These are phyloP conservation scores for Candida maris DNA, from an alignment of 805 yeast genomes.

Conservation along the genomic window DNA sequence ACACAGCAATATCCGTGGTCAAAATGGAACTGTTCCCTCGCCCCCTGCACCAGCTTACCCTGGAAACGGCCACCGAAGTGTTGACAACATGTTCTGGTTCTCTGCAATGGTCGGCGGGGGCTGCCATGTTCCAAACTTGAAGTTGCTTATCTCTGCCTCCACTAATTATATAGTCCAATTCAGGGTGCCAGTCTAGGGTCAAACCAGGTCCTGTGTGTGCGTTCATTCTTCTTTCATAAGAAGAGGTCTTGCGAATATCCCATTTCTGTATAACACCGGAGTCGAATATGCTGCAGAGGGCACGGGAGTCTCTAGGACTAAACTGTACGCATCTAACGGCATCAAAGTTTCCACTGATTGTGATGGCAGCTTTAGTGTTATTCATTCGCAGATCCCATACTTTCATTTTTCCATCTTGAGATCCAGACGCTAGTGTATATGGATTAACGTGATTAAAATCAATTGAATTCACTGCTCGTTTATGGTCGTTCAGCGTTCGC, in stretches of 20 bases:
- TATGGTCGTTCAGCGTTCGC: constrained; percentile 37
- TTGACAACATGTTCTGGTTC: constrained; percentile 68
- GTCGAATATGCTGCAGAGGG: constrained; percentile 79
- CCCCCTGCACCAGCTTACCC: constrained; percentile 65
- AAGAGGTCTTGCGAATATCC: constrained; percentile 70
- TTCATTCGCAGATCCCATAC: constrained; percentile 66
- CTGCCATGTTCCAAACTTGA: constrained; percentile 67
- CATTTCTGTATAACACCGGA: constrained; percentile 83
- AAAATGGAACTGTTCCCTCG: constrained; percentile 37
- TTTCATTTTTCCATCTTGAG: constrained; percentile 76
- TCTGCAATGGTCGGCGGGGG: constrained; percentile 33
- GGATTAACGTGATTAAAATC: constrained; percentile 38
- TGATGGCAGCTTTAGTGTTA: constrained; percentile 42
- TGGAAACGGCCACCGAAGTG: constrained; percentile 76
- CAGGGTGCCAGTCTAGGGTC: constrained; percentile 85
- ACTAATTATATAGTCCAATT: constrained; percentile 72
- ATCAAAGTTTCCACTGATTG: constrained; percentile 64
- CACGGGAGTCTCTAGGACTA: constrained; percentile 48
- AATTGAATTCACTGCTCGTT: constrained; percentile 44
- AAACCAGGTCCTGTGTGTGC: constrained; percentile 93
- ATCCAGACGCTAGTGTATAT: constrained; percentile 53
- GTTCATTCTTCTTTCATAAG: constrained; percentile 66
- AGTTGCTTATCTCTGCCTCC: constrained; percentile 90
- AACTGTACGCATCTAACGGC: constrained; percentile 58
- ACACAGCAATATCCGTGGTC: constrained; percentile 68